Percentiles rank a stretch among this genome's conserved stretches.
phyloP scores from a whole-genome alignment of 805 yeast genomes.

The Metschnikowia santaceciliae region DNA sequence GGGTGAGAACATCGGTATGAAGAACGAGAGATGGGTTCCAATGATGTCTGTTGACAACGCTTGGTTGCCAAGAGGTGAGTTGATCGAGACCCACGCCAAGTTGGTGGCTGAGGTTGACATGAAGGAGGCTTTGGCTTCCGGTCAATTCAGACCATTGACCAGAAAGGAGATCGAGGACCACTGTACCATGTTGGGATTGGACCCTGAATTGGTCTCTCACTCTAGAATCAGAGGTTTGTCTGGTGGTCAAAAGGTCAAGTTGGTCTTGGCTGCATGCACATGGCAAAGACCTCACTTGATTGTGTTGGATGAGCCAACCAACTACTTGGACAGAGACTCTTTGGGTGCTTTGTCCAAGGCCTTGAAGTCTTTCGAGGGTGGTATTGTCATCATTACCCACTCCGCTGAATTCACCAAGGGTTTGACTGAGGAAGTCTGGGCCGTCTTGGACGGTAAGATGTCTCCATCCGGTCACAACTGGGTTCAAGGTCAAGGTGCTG shows the following conservation, averaged over 20 bases:
- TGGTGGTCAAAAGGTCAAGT: conserved; percentile 99
- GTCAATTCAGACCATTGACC: conserved; percentile 99
- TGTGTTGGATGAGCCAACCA: conserved; percentile 99
- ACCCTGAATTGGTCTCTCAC: conserved; percentile 98
- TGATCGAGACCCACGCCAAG: conserved; percentile 92
- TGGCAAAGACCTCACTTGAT: conserved; percentile 99
- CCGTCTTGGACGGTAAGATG: conserved; percentile 96
- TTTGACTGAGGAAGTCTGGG: conserved; percentile 99
- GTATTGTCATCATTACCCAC: conserved; percentile 99
- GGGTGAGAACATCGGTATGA: conserved; percentile 99
- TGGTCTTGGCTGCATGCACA: conserved; percentile 99
- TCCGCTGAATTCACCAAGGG: conserved; percentile 99
- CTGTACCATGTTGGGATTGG: conserved; percentile 98
- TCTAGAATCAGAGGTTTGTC: conserved; percentile 99
- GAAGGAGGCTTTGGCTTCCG: conserved; percentile 99
- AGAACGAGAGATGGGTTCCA: conserved; percentile 98
- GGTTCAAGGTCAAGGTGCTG: conserved; percentile 99
- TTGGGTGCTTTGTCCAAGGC: conserved; percentile 99
- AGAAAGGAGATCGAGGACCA: conserved; percentile 99
- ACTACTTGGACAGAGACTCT: conserved; percentile 98
- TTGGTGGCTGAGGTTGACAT: conserved; percentile 99
- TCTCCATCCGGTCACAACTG: conserved; percentile 99
- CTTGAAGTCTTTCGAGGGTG: conserved; percentile 98
- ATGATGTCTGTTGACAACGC: conserved; percentile 99
- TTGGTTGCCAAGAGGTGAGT: conserved; percentile 99